Percentiles rank a stretch among this genome's conserved stretches.
Conservation (phyloP, 2,329 filamentous ascomycete genomes). For the Talaromyces sp. region DNA sequence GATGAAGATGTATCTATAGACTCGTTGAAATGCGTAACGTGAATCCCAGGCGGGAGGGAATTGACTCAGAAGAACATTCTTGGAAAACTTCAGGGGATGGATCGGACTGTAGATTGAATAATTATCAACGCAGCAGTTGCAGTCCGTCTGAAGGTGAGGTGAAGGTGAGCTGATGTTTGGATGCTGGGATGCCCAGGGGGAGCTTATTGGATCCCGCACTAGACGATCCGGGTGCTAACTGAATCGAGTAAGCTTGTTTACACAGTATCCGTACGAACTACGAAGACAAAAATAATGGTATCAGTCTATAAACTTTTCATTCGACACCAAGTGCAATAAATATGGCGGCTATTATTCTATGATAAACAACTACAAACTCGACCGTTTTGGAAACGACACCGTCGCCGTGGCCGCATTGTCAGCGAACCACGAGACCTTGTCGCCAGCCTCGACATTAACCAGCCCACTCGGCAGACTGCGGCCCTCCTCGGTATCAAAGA, state of each 20-base stretch:
- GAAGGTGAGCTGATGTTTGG: no score
- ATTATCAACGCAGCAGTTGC: background rate
- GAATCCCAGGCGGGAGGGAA: background rate
- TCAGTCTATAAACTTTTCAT: background rate
- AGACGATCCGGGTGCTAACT: no score
- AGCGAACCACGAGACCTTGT: constrained; percentile 93
- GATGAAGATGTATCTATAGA: background rate
- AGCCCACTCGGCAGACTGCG: constrained; percentile 74
- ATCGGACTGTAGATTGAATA: background rate
- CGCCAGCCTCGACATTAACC: constrained; percentile 77
- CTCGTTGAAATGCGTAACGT: background rate
- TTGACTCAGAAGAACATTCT: background rate
- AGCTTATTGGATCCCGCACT: background rate
- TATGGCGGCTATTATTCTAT: background rate
- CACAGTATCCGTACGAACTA: no score
- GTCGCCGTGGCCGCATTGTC: constrained; percentile 81
- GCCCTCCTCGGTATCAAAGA: constrained; percentile 74
- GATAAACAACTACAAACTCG: constrained; percentile 48
- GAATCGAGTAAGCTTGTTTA: no score
- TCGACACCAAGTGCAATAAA: background rate
- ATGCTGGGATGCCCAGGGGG: no score
- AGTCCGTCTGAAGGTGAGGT: background rate
- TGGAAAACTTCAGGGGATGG: background rate
- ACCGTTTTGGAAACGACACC: constrained; percentile 72
- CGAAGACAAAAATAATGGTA: no score